Conservation (phyloP, 139 green algal genomes). For the Ettlia oleoabundans region DNA sequence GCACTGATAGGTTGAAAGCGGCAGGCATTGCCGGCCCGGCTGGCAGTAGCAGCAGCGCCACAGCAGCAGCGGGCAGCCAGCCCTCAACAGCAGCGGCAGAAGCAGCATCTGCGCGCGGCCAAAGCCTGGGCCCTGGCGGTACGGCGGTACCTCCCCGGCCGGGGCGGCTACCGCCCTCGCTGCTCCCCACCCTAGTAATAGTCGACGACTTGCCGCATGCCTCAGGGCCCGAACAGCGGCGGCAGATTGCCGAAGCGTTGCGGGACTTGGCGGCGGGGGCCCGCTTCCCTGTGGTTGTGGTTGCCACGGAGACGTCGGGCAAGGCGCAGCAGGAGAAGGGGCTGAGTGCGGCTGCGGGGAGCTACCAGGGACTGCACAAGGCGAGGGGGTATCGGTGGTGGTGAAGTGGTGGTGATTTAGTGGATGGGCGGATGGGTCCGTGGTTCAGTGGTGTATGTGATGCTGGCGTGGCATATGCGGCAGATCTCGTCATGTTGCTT, state of each 20-base stretch:
- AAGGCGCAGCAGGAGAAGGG: slow-evolving; percentile 17
- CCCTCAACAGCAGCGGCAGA: background rate
- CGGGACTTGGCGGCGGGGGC: slow-evolving; percentile 46
- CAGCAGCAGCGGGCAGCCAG: background rate
- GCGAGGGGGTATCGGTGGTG: no score
- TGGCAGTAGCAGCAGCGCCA: background rate
- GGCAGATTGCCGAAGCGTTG: slow-evolving; percentile 56
- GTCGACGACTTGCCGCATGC: slow-evolving; percentile 79
- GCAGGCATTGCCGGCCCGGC: no score
- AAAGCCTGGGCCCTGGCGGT: background rate
- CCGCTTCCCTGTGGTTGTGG: slow-evolving; percentile 65
- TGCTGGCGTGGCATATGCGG: no score
- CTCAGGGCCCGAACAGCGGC: slow-evolving; percentile 47
- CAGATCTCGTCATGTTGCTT: no score
- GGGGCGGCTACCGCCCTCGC: slow-evolving; percentile 3
- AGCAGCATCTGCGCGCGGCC: background rate
- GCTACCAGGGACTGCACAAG: slow-evolving; percentile 64
- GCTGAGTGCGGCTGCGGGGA: slow-evolving; percentile 30
- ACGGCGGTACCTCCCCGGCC: background rate
- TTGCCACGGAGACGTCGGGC: slow-evolving; percentile 58
- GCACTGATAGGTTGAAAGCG: no score
- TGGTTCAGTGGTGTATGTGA: no score
- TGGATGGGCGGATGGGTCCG: no score
- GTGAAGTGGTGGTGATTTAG: no score
- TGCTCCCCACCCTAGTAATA: slow-evolving; percentile 64